These are phyloP conservation scores for Xerocomus alliaceus DNA, from an alignment of 1,284 basidiomycete species.

Conservation along the genomic window DNA sequence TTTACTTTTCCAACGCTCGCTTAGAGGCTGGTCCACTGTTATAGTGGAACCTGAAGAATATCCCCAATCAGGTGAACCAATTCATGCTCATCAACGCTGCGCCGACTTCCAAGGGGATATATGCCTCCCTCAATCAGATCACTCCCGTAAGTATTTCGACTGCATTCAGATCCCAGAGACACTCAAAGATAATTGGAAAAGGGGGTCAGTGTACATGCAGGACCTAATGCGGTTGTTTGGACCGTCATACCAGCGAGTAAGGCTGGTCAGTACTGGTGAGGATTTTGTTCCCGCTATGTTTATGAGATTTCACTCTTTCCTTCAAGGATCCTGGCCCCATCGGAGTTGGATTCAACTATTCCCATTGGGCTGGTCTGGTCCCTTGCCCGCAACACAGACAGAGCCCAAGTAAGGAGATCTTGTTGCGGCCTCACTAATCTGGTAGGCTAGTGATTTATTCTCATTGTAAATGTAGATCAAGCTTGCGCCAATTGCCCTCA, in stretches of 20 bases:
- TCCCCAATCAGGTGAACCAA: neutral
- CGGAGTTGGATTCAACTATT: no score
- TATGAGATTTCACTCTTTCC: neutral
- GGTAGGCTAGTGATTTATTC: neutral
- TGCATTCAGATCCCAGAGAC: neutral
- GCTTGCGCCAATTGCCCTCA: neutral
- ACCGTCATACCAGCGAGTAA: neutral
- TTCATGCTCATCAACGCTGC: conserved; percentile 2
- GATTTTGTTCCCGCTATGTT: neutral
- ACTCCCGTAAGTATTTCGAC: neutral
- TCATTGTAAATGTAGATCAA: neutral
- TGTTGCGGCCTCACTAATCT: neutral
- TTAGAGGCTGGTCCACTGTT: neutral
- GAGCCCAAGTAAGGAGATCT: neutral
- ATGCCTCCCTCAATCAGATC: neutral
- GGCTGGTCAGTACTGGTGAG: neutral
- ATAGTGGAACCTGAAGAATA: conserved; percentile 10
- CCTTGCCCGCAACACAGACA: neutral
- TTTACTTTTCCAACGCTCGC: neutral
- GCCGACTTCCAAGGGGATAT: neutral
- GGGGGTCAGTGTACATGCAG: neutral
- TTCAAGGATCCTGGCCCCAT: conserved; percentile 4
- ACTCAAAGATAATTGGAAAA: neutral
- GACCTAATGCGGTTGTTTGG: neutral
- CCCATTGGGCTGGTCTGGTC: conserved; percentile 3